Base-by-base conservation (phyloP, 768 basidiomycete genomes). In the Fibroporia radiculosa region DNA sequence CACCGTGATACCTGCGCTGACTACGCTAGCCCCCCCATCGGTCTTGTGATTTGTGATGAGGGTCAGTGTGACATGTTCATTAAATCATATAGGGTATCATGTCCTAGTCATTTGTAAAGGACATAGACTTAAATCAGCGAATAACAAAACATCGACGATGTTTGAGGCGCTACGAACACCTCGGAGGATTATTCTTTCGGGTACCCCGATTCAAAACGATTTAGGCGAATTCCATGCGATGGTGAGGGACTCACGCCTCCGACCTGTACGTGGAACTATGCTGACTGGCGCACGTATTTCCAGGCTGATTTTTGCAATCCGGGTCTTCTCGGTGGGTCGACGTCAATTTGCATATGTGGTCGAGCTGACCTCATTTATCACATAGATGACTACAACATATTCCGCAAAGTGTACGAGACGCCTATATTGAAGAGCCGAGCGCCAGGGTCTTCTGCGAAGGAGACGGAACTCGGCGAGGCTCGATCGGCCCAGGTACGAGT, bases 141-240 rank as follows among this genome's bases (percentile, higher is more conserved):
- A 81, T 50, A 89, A 84, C 55, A 95, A 97, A 66, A 95, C 92
- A 0, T 84, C 84, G 1, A 74, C 76, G 38, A 87, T 93, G 76
- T 89, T 99, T 56, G 80, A 83, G 41, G 72, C 75, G 3, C 67
- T 99, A 23, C 73, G 73, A 38, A 91, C 90, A 2, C 74, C 73
- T 10, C 72, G 89, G 19, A 69, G 95, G 28, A 73, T 97, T 49
- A 93, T 99, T 28, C 70, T 99, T 3, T 93, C 93, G 0, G 96
- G 96, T 25, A 99, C 96, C 1, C 96, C 96, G 0, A 88, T 99
- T 32, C 96, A 98, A 61, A 99, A 99, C 63, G 91, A 97, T 61
- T 66, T 99, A 23, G 71, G 84, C 50, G 96, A 99, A 62, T 95
- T 95, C 58, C 95, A 96, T 63, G 78, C 92, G 3, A 98, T 98